Evolutionary conservation across 495 filamentous ascomycete genomes (phyloP).

Genomic region (Aspergillus carlsbadensis): DNA sequence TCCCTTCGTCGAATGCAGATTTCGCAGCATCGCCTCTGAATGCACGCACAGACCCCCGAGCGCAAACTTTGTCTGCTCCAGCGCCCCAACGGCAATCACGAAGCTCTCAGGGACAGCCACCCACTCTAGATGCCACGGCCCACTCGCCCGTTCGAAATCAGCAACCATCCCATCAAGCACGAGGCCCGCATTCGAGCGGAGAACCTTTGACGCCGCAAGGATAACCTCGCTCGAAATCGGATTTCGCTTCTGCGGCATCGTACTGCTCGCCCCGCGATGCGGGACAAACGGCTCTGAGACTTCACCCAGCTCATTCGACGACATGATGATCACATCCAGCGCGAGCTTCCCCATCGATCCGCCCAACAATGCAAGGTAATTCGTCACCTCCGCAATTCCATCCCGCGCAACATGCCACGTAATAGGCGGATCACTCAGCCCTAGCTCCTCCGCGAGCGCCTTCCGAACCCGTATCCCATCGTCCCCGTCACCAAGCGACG

Average conservation of each 20-base stretch:
- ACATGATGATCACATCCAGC: conserved; percentile 56
- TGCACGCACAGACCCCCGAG: conserved; percentile 49
- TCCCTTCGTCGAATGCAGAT: conserved; percentile 47
- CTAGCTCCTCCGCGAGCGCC: conserved; percentile 39
- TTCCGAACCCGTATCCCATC: conserved; percentile 39
- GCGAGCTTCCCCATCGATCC: conserved; percentile 51
- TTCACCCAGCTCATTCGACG: conserved; percentile 52
- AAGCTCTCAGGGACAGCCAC: conserved; percentile 52
- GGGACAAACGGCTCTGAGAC: conserved; percentile 55
- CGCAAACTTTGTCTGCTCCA: conserved; percentile 49
- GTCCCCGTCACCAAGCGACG: conserved; percentile 35
- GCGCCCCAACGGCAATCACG: conserved; percentile 47
- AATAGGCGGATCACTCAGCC: conserved; percentile 39
- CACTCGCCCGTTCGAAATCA: conserved; percentile 53
- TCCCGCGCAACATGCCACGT: conserved; percentile 51
- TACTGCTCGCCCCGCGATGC: conserved; percentile 52
- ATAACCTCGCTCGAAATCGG: conserved; percentile 55
- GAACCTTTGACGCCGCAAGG: conserved; percentile 48
- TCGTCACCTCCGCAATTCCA: conserved; percentile 48
- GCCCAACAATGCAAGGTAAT: conserved; percentile 50
- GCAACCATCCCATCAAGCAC: conserved; percentile 54
- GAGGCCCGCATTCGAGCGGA: conserved; percentile 48
- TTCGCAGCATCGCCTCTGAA: conserved; percentile 42
- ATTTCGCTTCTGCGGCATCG: conserved; percentile 58
- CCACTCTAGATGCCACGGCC: conserved; percentile 57